Base-by-base conservation (phyloP, 345 rosid genomes). In the Boechera divaricarpa region DNA sequence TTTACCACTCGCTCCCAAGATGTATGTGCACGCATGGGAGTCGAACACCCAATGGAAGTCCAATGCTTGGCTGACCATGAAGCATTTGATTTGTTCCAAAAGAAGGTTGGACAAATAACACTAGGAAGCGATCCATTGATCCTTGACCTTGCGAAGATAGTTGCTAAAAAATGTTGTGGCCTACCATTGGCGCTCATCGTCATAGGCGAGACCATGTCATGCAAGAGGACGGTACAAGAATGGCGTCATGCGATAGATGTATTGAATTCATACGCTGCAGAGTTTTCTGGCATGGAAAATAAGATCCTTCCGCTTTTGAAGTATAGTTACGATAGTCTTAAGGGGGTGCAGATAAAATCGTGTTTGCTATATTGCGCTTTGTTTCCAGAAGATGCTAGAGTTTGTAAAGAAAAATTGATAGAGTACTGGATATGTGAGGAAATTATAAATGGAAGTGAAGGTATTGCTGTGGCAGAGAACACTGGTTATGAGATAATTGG, bases 131-230 rank as follows among this genome's bases (percentile, higher is more conserved):
- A 76, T 47, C 81, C 74, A 7, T 12, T 3, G 3, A 77, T 85
- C 11, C 70, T 58, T 0, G 45, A 74, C 0, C 64, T 80, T 2
- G 86, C 86, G 1, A 11, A 2, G 18, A 55, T 7, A 29, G 65
- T 83, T 55, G 77, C 78, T 7, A 26, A 4, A 29, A 77, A 72
- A 57, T 87, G 90, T n/a, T 15, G 41, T 8, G 82, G 84, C 0
- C 75, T 87, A 72, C 88, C 90, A 1, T 55, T 85, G 33, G 88
- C 87, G 0, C 72, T 87, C 9, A 57, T 62, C 1, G 77, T 80
- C 1, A 51, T 82, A 51, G 85, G 84, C 0, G 78, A 70, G 33
- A 68, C 88, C 1, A 81, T 82, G 88, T 70, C 83, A 53, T 57
- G 32, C 24, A 73, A 73, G 39, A 67, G 1, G 51, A 69, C 59